These are phyloP conservation scores for Trametes elegans DNA, from an alignment of 768 basidiomycete genomes.

Conservation along the genomic window DNA sequence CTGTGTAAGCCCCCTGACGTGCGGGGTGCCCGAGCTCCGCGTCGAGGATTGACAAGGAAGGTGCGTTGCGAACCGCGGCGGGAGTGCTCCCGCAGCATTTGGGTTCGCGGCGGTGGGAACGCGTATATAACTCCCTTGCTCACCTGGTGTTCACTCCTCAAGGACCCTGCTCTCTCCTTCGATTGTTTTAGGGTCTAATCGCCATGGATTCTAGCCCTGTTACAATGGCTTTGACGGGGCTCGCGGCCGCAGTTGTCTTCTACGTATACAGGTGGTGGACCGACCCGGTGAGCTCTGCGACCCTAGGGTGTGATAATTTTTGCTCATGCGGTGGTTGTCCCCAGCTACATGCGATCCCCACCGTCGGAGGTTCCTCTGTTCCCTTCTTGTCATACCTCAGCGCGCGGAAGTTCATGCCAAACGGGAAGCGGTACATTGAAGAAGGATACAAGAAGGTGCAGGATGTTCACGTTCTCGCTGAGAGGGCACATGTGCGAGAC, in stretches of 20 bases:
- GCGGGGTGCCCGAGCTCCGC: too few relatives aligned
- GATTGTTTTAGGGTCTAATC: background rate
- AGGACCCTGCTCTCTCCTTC: background rate
- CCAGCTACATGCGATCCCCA: slow-evolving; percentile 30
- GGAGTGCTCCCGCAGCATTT: too few relatives aligned
- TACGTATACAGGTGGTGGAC: slow-evolving; percentile 1
- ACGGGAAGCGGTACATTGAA: slow-evolving; percentile 34
- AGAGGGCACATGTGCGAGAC: background rate
- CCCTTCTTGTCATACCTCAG: slow-evolving; percentile 34
- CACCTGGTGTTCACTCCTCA: too few relatives aligned
- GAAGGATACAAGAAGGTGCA: slow-evolving; percentile 37
- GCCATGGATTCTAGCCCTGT: background rate
- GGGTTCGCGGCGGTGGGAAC: too few relatives aligned
- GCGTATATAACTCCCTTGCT: too few relatives aligned
- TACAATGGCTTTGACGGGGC: background rate
- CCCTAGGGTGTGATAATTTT: too few relatives aligned
- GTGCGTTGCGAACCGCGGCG: too few relatives aligned
- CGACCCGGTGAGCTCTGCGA: background rate
- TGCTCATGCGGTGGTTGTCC: too few relatives aligned
- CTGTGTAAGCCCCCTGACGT: too few relatives aligned
- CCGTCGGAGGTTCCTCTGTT: slow-evolving; percentile 34
- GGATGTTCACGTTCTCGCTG: background rate
- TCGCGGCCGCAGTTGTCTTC: background rate
- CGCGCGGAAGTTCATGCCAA: slow-evolving; percentile 29
- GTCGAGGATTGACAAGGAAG: too few relatives aligned